Conservation (phyloP, 1,284 basidiomycete species). For the Vanrija pseudolonga region DNA sequence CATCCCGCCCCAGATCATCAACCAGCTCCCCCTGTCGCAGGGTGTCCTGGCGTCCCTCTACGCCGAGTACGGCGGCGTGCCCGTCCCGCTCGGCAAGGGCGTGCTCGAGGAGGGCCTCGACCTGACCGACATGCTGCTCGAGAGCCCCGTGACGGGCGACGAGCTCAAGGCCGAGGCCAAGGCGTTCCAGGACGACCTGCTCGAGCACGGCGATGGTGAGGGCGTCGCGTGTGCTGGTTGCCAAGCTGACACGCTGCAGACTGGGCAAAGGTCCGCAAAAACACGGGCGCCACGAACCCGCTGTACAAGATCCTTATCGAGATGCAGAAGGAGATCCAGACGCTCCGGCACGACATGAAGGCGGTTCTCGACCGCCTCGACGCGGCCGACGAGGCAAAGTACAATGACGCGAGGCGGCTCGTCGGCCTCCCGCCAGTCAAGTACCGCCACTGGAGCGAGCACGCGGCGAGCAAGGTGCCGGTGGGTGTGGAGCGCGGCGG, state of each 20-base stretch:
- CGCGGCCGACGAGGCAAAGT: constrained; percentile 14
- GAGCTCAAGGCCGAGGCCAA: constrained; percentile 10
- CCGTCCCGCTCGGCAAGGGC: constrained; percentile 5
- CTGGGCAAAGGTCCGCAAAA: constrained; percentile 11
- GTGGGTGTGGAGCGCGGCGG: neutral
- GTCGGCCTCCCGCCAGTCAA: constrained; percentile 14
- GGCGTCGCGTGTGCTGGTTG: neutral
- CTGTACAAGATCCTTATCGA: constrained; percentile 16
- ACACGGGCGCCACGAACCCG: constrained; percentile 3
- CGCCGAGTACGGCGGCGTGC: constrained; percentile 11
- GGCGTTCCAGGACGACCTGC: constrained; percentile 6
- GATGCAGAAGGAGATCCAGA: constrained; percentile 20
- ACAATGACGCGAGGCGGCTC: constrained; percentile 17
- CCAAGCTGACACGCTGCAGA: neutral
- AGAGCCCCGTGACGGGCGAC: constrained; percentile 13
- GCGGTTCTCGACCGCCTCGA: constrained; percentile 9
- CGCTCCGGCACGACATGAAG: constrained; percentile 11
- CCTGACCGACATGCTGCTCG: constrained; percentile 9
- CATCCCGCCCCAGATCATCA: constrained; percentile 12
- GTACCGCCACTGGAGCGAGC: neutral
- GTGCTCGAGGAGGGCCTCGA: constrained; percentile 15
- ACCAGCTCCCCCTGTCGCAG: constrained; percentile 18
- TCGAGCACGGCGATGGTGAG: constrained; percentile 16
- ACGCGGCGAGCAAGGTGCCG: neutral
- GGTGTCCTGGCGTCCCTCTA: constrained; percentile 7